Base-by-base conservation (phyloP, 768 basidiomycete species). In the Trametopsis cervina region DNA sequence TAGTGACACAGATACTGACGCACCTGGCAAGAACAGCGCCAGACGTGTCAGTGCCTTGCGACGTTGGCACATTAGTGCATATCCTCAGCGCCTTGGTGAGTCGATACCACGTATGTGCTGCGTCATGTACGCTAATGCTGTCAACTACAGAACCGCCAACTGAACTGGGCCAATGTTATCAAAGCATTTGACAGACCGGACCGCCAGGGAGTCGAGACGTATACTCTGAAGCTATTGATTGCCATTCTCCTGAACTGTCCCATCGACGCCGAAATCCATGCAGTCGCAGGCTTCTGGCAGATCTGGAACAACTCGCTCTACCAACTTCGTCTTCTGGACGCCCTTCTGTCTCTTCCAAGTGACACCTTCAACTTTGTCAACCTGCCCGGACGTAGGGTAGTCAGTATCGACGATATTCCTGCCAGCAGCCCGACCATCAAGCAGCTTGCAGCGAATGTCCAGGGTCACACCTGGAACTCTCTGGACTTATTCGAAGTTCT, bases 331-430 rank as follows among this genome's bases (percentile, higher is more conserved):
- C 74, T 99, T 17, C 74, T 97, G 25, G 90, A 93, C 57, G 89
- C 89, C 2, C 75, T 99, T 29, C 81, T 95, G 9, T 90, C 86
- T 21, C 72, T 97, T 21, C 85, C 93, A 2, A 81, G 81, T 1
- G 95, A 96, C 63, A 89, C 89, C 0, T 92, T 96, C 72, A 92
- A 88, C 61, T 89, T 98, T 61, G 87, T 95, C 44, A 80, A 84
- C 25, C 74, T 98, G 22, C 89, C 92, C 29, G 86, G 88, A 2
- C 79, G 76, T 27, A 72, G 85, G 54, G 84, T 93, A 52, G 89
- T 95, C 27, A 89, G 89, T 0, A 83, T 90, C 18, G 91, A 94
- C 41, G 92, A 95, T 52, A 87, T 93, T 35, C 76, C 87, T 1
- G 72, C 76, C 38, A 85, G 89, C 13, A 89, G 87, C 57, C 87